phyloP scores from a whole-genome alignment of 805 yeast species.

The Tetrapisispora phaffii region DNA sequence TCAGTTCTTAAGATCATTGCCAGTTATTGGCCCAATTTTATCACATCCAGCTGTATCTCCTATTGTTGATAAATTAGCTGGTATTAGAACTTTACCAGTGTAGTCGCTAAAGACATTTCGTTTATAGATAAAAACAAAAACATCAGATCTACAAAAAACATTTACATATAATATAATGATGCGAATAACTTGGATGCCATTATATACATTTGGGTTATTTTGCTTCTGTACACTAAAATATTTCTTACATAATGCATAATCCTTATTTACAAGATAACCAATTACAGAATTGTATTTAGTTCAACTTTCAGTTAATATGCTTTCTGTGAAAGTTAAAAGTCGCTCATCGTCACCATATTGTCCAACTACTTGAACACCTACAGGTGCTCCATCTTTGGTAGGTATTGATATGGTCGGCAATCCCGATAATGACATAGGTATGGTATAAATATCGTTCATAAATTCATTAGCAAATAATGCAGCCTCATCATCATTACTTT shows the following conservation, averaged over 20 bases:
- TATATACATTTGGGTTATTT: not conserved
- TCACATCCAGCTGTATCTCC: slow-evolving; percentile 82
- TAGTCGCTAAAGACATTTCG: slow-evolving; percentile 20
- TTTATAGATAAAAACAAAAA: not conserved
- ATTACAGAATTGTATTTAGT: not conserved
- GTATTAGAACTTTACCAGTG: slow-evolving; percentile 58
- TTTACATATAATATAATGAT: too few species aligned
- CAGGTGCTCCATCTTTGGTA: slow-evolving; percentile 27
- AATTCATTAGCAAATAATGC: slow-evolving; percentile 46
- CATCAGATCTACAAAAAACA: not conserved
- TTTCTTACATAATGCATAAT: not conserved
- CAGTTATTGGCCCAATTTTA: slow-evolving; percentile 76
- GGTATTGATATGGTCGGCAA: slow-evolving; percentile 82
- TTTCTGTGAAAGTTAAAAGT: slow-evolving; percentile 37
- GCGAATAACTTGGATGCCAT: not conserved
- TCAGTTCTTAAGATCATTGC: slow-evolving; percentile 77
- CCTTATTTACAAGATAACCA: not conserved
- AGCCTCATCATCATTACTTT: slow-evolving; percentile 16
- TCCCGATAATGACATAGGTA: slow-evolving; percentile 88
- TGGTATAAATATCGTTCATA: slow-evolving; percentile 74
- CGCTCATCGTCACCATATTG: slow-evolving; percentile 74
- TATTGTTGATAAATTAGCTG: slow-evolving; percentile 50
- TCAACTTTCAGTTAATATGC: not conserved
- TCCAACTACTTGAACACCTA: slow-evolving; percentile 75
- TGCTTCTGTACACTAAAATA: not conserved